A percentile compares a stretch with the other conserved stretches of the same genome.
phyloP scores from a whole-genome alignment of 768 basidiomycete genomes.

The Tylopilus rubrobrunneus region DNA sequence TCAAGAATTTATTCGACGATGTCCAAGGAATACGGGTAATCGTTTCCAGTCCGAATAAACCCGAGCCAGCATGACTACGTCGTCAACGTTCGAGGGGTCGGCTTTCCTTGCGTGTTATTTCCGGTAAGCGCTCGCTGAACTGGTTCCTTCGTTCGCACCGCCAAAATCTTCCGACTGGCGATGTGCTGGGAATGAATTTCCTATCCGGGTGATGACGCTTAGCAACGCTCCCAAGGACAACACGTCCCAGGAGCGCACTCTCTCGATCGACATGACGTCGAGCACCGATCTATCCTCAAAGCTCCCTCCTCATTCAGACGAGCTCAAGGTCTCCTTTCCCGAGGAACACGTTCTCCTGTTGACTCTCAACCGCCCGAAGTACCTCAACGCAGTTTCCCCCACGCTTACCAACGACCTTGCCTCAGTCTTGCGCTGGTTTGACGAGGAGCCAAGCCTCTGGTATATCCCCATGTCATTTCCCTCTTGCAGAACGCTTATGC shows the following conservation, averaged over 20 bases:
- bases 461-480: slow-evolving; percentile 27
- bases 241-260: background rate
- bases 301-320: slow-evolving; percentile 31
- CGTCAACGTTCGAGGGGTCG: slow-evolving; percentile 2
- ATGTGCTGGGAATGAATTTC: slow-evolving; percentile 9
- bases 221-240: background rate
- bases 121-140: background rate
- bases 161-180: background rate
- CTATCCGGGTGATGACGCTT: background rate
- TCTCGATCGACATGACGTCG: slow-evolving; percentile 1
- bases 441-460: slow-evolving; percentile 70
- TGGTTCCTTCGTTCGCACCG: background rate
- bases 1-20: no score
- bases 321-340: slow-evolving; percentile 41
- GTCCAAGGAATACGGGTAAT: slow-evolving; percentile 9
- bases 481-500: background rate
- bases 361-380: slow-evolving; percentile 62
- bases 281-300: background rate
- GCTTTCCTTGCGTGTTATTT: background rate
- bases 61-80: background rate
- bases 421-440: slow-evolving; percentile 65
- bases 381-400: slow-evolving; percentile 72
- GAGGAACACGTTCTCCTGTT: slow-evolving; percentile 50
- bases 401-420: slow-evolving; percentile 52
- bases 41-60: slow-evolving; percentile 4